Conservation (phyloP, 345 rosid genomes). For the Corchorus capsularis region DNA sequence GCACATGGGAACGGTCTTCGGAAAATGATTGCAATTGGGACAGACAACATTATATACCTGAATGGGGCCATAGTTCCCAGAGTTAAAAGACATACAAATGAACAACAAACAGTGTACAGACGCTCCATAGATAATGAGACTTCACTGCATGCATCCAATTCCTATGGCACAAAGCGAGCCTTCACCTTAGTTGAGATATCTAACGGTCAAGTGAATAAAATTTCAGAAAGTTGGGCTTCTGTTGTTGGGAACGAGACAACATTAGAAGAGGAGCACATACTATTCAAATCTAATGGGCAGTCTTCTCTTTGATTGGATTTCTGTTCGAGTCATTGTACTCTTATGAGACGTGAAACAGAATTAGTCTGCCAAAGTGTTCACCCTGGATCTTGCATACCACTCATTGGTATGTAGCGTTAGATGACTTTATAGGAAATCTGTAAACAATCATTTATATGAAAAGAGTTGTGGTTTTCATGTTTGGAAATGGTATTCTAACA, state of each 20-base stretch:
- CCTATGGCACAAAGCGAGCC: slow-evolving; percentile 53
- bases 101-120: slow-evolving; percentile 16
- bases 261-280: slow-evolving; percentile 53
- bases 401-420: background rate
- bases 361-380: background rate
- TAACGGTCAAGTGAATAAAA: slow-evolving; percentile 57
- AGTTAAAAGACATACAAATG: slow-evolving; percentile 32
- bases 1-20: slow-evolving; percentile 59
- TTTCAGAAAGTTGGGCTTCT: slow-evolving; percentile 75
- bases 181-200: slow-evolving; percentile 67
- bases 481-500: background rate
- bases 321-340: background rate
- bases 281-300: slow-evolving; percentile 32
- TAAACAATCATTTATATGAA: background rate
- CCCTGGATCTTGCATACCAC: slow-evolving; percentile 1
- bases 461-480: background rate
- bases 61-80: slow-evolving; percentile 89
- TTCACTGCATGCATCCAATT: slow-evolving; percentile 21
- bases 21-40: slow-evolving; percentile 63
- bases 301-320: background rate
- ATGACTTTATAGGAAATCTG: background rate
- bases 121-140: slow-evolving; percentile 9
- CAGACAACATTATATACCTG: slow-evolving; percentile 58
- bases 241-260: slow-evolving; percentile 45
- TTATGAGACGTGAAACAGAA: background rate